These are phyloP conservation scores for Amaranthus hypochondriacus DNA, from an alignment of 148 eudicot genomes.

Conservation along the genomic window DNA sequence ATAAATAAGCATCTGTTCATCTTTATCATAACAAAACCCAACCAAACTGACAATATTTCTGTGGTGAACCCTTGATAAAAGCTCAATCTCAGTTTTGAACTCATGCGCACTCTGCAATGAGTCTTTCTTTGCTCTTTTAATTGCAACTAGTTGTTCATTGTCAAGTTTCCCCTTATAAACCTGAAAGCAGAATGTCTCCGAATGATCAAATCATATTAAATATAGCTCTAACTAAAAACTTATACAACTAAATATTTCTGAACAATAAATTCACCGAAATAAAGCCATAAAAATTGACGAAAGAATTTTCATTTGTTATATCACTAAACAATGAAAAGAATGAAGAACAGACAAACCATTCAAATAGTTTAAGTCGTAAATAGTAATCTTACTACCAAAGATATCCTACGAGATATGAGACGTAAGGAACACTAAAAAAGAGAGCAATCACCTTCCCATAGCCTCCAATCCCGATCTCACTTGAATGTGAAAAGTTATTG, in stretches of 20 bases:
- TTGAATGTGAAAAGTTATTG: conserved; percentile 42
- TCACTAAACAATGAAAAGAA: no score
- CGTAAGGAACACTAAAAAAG: no score
- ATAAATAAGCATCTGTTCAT: conserved; percentile 79
- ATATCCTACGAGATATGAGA: no score
- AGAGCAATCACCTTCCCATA: conserved; percentile 53
- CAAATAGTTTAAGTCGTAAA: no score
- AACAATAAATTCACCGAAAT: no score
- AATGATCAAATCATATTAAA: background rate
- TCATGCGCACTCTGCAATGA: conserved; percentile 80
- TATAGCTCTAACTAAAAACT: no score
- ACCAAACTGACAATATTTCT: conserved; percentile 72
- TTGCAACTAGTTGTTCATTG: conserved; percentile 62
- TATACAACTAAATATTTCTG: no score
- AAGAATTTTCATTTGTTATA: no score
- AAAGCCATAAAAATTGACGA: no score
- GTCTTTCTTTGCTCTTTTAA: conserved; percentile 73
- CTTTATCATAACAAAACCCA: conserved; percentile 85
- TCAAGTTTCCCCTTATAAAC: conserved; percentile 68
- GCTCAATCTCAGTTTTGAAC: conserved; percentile 89
- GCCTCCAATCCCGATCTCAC: conserved; percentile 58
- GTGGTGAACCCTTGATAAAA: conserved; percentile 94
- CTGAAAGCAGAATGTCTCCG: conserved; percentile 24
- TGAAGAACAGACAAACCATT: no score
- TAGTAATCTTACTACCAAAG: no score